These are phyloP conservation scores for Ramichloridium luteum DNA, from an alignment of 2,329 filamentous ascomycete genomes.

Conservation along the genomic window DNA sequence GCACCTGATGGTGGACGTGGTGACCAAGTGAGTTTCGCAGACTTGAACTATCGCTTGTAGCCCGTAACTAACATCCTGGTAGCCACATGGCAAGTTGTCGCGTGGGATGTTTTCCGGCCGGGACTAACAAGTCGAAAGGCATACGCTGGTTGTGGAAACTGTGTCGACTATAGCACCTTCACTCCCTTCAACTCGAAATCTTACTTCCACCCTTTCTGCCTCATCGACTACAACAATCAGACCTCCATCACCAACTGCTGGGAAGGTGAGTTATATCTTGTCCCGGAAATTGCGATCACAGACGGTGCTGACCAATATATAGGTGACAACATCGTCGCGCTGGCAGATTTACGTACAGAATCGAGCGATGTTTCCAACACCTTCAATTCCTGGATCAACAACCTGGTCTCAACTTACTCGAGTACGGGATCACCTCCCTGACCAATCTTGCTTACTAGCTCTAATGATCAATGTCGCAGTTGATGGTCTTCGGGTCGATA, in stretches of 20 bases:
- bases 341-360: conserved; percentile 51
- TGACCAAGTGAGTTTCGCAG: conserved; percentile 27
- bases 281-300: background rate
- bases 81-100: conserved; percentile 1
- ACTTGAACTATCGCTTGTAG: no score
- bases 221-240: conserved; percentile 41
- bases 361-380: conserved; percentile 35
- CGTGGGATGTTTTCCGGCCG: no score
- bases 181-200: conserved; percentile 31
- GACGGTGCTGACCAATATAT: conserved; percentile 14
- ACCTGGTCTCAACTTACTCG: conserved; percentile 46
- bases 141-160: conserved; percentile 35
- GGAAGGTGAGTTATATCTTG: conserved; percentile 30
- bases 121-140: no score
- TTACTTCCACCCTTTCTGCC: conserved; percentile 43
- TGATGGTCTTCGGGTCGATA: conserved; percentile 40
- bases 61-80: background rate
- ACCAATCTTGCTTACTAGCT: background rate
- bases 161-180: conserved; percentile 26
- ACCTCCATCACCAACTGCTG: conserved; percentile 34
- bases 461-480: conserved; percentile 21
- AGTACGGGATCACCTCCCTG: conserved; percentile 17
- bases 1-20: conserved; percentile 37
- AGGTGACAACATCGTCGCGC: conserved; percentile 38
- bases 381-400: conserved; percentile 46